Conservation (phyloP, 2,329 filamentous ascomycete species). For the Ophiosphaerella narmari region DNA sequence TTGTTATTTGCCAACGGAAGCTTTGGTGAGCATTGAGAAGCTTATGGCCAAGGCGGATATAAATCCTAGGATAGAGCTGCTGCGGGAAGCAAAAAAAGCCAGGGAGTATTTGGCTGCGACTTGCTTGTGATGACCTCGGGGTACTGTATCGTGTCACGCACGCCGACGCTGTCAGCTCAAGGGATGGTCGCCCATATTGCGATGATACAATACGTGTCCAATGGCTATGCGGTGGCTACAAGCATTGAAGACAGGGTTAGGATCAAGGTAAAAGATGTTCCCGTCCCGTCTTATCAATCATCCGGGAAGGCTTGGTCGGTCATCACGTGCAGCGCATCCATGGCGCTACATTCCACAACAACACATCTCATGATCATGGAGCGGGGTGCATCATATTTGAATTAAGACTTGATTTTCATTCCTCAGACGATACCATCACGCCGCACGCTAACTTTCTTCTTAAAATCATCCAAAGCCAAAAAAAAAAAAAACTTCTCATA, state of each 20-base stretch:
- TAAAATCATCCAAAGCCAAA: conserved; percentile 4
- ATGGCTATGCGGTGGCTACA: no score
- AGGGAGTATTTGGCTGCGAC: not conserved
- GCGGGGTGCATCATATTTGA: conserved; percentile 13
- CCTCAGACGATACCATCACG: conserved; percentile 24
- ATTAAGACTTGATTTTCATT: conserved; percentile 23
- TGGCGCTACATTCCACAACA: conserved; percentile 15
- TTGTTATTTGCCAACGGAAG: not conserved
- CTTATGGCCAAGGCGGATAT: not conserved
- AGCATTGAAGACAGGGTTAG: no score
- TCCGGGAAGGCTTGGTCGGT: not conserved
- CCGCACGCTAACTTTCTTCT: conserved; percentile 17
- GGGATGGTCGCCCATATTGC: no score
- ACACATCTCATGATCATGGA: conserved; percentile 10
- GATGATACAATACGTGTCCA: not conserved
- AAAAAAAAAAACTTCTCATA: conserved; percentile 7
- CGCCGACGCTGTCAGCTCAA: no score
- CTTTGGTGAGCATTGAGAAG: not conserved
- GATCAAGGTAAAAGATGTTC: no score
- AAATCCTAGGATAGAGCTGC: not conserved
- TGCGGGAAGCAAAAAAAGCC: not conserved
- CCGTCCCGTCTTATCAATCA: not conserved
- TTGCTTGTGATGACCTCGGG: not conserved
- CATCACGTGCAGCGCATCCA: conserved; percentile 9
- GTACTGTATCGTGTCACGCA: no score